A percentile compares a stretch with the other conserved stretches of the same genome.
Evolutionary conservation across 202 grass and related monocot species (phyloP).

Genomic region (Hordeum pubiflorum): DNA sequence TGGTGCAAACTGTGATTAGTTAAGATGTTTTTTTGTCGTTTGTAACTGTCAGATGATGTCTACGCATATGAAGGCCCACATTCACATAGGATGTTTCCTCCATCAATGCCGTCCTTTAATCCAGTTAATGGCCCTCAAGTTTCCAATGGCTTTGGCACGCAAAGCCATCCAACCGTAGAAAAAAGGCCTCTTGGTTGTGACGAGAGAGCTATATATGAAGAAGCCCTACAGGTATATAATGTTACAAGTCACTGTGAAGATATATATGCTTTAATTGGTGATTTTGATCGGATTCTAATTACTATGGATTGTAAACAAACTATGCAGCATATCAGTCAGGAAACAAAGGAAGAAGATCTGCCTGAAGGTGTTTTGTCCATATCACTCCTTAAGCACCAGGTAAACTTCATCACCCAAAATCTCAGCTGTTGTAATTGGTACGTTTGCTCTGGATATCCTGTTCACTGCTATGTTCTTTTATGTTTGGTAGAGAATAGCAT

Average conservation of each 20-base stretch:
- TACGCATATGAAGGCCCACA: conserved; percentile 36
- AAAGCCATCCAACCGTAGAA: conserved; percentile 30
- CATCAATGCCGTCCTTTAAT: conserved; percentile 32
- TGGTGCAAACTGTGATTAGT: neutral
- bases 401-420: conserved; percentile 22
- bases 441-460: conserved; percentile 11
- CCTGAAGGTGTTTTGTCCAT: conserved; percentile 67
- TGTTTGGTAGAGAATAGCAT: conserved; percentile 57
- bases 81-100: conserved; percentile 48
- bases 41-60: conserved; percentile 37
- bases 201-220: conserved; percentile 75
- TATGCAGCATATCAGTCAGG: conserved; percentile 65
- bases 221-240: conserved; percentile 70
- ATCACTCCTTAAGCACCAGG: conserved; percentile 84
- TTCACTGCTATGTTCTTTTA: conserved; percentile 14
- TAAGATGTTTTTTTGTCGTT: neutral
- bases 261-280: neutral
- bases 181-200: conserved; percentile 40
- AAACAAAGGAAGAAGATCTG: conserved; percentile 62
- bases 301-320: neutral
- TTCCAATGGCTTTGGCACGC: conserved; percentile 19
- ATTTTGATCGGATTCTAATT: neutral
- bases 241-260: neutral
- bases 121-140: conserved; percentile 13
- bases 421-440: conserved; percentile 9